Conservation (phyloP, 257 asterid genomes). For the Cruciata laevipes region DNA sequence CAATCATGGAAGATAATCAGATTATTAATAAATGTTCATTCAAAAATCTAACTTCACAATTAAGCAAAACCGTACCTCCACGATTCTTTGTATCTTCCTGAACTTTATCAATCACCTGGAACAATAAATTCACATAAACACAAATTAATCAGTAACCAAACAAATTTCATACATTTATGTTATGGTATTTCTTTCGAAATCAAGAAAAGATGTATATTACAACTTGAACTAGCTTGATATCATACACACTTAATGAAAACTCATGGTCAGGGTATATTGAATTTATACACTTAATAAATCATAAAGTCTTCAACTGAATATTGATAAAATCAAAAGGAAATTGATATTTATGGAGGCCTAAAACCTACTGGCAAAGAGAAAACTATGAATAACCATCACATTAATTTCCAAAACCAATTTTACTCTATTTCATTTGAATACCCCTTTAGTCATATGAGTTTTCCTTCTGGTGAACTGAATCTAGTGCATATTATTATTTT, state of each 20-base stretch:
- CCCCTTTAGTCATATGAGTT: too few species aligned
- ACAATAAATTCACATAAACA: not conserved
- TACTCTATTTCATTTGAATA: too few species aligned
- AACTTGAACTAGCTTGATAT: not conserved
- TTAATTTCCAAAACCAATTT: not conserved
- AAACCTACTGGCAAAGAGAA: not conserved
- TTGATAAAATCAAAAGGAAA: too few species aligned
- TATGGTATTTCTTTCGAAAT: not conserved
- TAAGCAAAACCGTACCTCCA: constrained; percentile 26
- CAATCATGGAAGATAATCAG: not conserved
- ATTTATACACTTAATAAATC: not conserved
- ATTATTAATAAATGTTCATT: not conserved
- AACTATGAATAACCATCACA: not conserved
- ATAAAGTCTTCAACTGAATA: not conserved
- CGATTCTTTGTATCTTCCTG: constrained; percentile 62
- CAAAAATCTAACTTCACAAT: not conserved
- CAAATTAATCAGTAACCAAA: not conserved
- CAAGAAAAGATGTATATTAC: not conserved
- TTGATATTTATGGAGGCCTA: too few species aligned
- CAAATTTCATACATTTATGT: not conserved
- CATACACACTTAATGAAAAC: not conserved
- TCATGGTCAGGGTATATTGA: not conserved
- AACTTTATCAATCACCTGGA: constrained; percentile 60
- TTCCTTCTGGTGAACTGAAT: too few species aligned
- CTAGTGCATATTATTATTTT: not conserved